These are phyloP conservation scores for Pyrenochaeta sp. DNA, from an alignment of 2,329 filamentous ascomycete genomes.

Conservation along the genomic window DNA sequence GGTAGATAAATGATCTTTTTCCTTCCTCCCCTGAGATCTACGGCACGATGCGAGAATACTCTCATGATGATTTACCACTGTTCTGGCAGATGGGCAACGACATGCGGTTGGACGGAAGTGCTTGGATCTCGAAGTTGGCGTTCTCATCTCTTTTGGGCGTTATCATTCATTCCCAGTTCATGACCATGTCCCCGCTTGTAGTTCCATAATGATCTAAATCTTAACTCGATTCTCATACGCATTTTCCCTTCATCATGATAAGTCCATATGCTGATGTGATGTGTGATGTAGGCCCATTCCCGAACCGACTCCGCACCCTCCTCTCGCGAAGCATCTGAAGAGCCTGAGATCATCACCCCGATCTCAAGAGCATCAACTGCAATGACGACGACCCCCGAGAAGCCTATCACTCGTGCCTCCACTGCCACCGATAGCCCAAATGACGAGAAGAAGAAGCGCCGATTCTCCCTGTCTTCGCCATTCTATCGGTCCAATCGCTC, in stretches of 20 bases:
- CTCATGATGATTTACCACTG: slow-evolving; percentile 14
- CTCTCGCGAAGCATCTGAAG: slow-evolving; percentile 42
- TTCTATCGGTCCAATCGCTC: slow-evolving; percentile 47
- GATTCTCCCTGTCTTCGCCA: slow-evolving; percentile 44
- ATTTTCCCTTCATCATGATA: slow-evolving; percentile 1
- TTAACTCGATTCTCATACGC: slow-evolving; percentile 23
- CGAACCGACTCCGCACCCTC: slow-evolving; percentile 36
- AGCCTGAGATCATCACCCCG: slow-evolving; percentile 36
- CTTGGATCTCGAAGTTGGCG: slow-evolving; percentile 24
- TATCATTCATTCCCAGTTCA: slow-evolving; percentile 30
- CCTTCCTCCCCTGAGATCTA: slow-evolving; percentile 19
- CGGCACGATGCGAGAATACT: slow-evolving; percentile 17
- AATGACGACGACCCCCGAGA: slow-evolving; percentile 16
- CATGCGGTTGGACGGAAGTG: slow-evolving; percentile 16
- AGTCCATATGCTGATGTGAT: slow-evolving; percentile 49
- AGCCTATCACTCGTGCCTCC: slow-evolving; percentile 8
- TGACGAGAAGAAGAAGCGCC: slow-evolving; percentile 38
- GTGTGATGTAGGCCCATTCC: slow-evolving; percentile 42
- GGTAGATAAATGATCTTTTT: slow-evolving; percentile 79
- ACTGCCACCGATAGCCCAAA: slow-evolving; percentile 19
- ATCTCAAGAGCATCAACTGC: slow-evolving; percentile 23
- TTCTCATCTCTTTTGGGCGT: slow-evolving; percentile 27
- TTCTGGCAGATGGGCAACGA: slow-evolving; percentile 15
- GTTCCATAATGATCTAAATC: slow-evolving; percentile 40
- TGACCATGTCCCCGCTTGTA: slow-evolving; percentile 31